These are phyloP conservation scores for Poterioochromonas sp. DNA, from an alignment of 352 stramenopile species.

Conservation along the genomic window DNA sequence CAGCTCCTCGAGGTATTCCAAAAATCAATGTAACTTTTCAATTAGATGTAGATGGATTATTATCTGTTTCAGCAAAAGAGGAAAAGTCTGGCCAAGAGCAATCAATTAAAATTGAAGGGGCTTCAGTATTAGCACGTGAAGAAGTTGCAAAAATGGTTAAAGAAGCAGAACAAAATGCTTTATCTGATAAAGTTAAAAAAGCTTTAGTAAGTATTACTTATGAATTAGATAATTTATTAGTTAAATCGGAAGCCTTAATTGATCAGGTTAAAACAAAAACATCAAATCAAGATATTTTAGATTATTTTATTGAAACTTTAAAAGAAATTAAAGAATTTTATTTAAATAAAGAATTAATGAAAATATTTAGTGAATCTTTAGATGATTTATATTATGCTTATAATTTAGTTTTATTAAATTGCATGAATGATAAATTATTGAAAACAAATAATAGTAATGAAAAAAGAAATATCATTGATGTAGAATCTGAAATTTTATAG, in stretches of 20 bases:
- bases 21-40: conserved; percentile 94
- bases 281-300: conserved; percentile 13
- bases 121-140: conserved; percentile 71
- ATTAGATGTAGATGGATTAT: conserved; percentile 77
- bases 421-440: conserved; percentile 17
- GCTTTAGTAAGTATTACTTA: conserved; percentile 26
- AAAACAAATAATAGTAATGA: conserved; percentile 19
- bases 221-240: conserved; percentile 27
- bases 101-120: conserved; percentile 91
- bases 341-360: not conserved
- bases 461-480: conserved; percentile 18
- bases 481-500: conserved; percentile 18
- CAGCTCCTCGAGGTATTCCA: conserved; percentile 82
- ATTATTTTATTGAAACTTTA: conserved; percentile 8
- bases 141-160: conserved; percentile 22
- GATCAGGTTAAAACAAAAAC: conserved; percentile 7
- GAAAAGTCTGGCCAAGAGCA: conserved; percentile 95
- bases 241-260: conserved; percentile 23
- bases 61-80: conserved; percentile 91
- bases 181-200: conserved; percentile 25
- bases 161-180: conserved; percentile 21
- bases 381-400: conserved; percentile 21
- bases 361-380: conserved; percentile 19
- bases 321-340: conserved; percentile 29
- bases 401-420: conserved; percentile 20